Evolutionary conservation across 768 basidiomycete genomes (phyloP), one percentile per base, ranked within the genome.

Genomic region (Collybia sp.): DNA sequence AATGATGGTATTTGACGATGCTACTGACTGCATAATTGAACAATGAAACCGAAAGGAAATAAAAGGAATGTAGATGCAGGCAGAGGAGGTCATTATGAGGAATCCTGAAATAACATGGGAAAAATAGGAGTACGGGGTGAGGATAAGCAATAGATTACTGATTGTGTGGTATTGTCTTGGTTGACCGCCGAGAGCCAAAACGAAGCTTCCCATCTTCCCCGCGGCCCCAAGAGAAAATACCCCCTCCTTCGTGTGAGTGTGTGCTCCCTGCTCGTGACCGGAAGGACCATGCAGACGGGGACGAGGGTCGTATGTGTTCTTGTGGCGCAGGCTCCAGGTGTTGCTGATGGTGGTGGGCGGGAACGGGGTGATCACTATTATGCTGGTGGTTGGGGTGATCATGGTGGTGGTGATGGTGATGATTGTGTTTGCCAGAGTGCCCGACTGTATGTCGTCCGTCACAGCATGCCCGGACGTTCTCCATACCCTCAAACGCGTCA

Each of bases 381-480:
- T 68, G 59, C 43, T 63, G 77, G 38, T 75, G 70, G 53, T 63
- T 53, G 17, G 66, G 64, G 45, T 72, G 65, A 45, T 79, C 70
- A 50, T 75, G 68, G 45, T 77, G 70, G 40, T 81, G 79, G 32
- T 82, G 79, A 19, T 80, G 82, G 39, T 82, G 83, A 44, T 80
- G 78, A 41, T 79, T 74, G 34, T 69, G 66, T 12, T 75, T 72
- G 25, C 72, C 75, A 32, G 73, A 69, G 48, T 75, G 77, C 0
- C 89, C 88, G 13, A 93, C 88, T 1, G 89, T 92, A 63, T 93
- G 91, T 43, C 80, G 75, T 15, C 89, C 90, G 60, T 91, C 88
- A 56, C 89, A 93, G 61, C 90, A 93, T 1, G 88, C 93, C 17
- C 95, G 79, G 16, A 97, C 93, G 57, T 98, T 97, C 69, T 97